Evolutionary conservation across 1,284 basidiomycete species (phyloP), one percentile per base, ranked within the genome.

Genomic region (Lignosus rhinocerotis): DNA sequence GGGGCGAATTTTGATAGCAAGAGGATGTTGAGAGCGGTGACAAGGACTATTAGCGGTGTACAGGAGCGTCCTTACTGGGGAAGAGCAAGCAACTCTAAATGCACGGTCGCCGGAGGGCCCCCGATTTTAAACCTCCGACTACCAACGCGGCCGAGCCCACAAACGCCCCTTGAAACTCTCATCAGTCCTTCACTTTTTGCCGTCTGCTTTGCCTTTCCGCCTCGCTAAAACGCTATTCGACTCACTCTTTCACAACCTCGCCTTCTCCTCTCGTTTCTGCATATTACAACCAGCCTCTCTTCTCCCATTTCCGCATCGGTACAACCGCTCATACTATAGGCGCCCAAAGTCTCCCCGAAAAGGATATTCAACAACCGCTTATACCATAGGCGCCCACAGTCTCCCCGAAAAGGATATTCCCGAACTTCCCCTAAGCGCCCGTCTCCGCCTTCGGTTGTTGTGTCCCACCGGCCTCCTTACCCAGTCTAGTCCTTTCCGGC

Each of bases 91-190:
- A 82, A 80, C 75, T 78, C 76, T 77, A 78, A 71, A 68, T 67
- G 64, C 61, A 67, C 58, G 58, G 61, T 49, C 46, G 57, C 66
- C 72, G 75, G 82, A 80, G 80, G 78, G 78, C 82, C 84, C 82
- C 79, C 77, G 72, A 77, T 78, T 73, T 73, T 69, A 58, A 67
- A 64, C 60, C 67, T 67, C 70, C 70, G 70, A 66, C 68, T 63
- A 51, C 67, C 58, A 59, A 50, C 61, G 53, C 65, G 61, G 62
- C 65, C 63, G 56, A 56, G 60, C 59, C 65, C 59, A 25, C 55
- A 53, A 55, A 59, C 63, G 65, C 65, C 67, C 67, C 68, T 70
- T 70, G 66, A 66, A 66, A 69, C 69, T 54, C 58, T 55, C 53
- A 62, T 64, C 60, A 55, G n/a, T 38, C 50, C 58, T 61, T 59